Evolutionary conservation across 768 basidiomycete genomes (phyloP), one percentile per base, ranked within the genome.

Genomic region (Mycena rebaudengoi): DNA sequence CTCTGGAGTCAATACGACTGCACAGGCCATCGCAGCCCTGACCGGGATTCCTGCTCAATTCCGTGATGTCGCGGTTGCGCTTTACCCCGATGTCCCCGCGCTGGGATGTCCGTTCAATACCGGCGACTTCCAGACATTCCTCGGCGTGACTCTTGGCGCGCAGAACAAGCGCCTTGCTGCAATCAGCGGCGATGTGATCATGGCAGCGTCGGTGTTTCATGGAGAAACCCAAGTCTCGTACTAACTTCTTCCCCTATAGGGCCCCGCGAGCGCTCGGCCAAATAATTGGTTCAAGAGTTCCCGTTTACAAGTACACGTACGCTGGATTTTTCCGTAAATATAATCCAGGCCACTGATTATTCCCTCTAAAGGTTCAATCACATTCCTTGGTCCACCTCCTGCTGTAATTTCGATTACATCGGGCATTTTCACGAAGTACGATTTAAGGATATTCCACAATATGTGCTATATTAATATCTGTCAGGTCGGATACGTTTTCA

Each of bases 91-190:
- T 8, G 60, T 55, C 18, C 67, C 64, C 0, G 35, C 53, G 13
- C 26, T 68, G 35, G 67, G 67, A n/a, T 68, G 60, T 18, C 67
- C 67, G 2, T 68, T 65, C 37, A 63, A 60, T 32, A 65, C 63
- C 1, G 64, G 67, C 13, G 62, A 68, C 21, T 68, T 64, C 25
- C 62, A 61, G 28, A n/a, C 44, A 41, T 8, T 28, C 44, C 14
- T 49, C 59, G 7, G 7, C 55, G 14, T 46, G 8, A 41, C 62
- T 12, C 57, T 57, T 13, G 59, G 66, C 1, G 21, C 25, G 35
- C 54, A 64, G 37, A 64, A 48, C 39, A 68, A 68, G 35, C 62
- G 66, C 7, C 58, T 64, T 11, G 45, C 62, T 6, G 46, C 62
- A 12, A 64, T 68, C n/a, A n/a, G 23, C 3, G 66, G 62, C 7